Evolutionary conservation across 805 yeast species (phyloP).

Genomic region (Yamadazyma tumulicola): DNA sequence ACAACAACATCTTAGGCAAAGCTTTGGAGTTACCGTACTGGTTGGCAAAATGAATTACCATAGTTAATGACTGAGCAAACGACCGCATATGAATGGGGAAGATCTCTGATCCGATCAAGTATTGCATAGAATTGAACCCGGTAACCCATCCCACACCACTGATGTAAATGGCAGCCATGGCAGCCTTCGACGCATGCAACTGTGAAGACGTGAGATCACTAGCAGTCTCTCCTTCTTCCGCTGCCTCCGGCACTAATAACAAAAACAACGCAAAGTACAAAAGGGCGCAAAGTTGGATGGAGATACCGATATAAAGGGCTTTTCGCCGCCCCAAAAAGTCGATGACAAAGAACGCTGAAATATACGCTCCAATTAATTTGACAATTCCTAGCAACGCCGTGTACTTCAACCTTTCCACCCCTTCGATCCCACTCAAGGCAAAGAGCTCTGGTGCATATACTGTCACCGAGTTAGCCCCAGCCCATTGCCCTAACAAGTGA

Average conservation of each 20-base stretch:
- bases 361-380: constrained; percentile 46
- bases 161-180: constrained; percentile 48
- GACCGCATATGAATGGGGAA: constrained; percentile 50
- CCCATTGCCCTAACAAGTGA: constrained; percentile 55
- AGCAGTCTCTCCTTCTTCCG: constrained; percentile 21
- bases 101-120: constrained; percentile 52
- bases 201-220: constrained; percentile 28
- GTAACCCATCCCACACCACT: constrained; percentile 57
- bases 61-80: constrained; percentile 47
- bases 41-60: constrained; percentile 55
- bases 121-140: constrained; percentile 57
- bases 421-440: constrained; percentile 43
- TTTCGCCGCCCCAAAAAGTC: constrained; percentile 52
- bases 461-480: constrained; percentile 56
- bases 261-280: constrained; percentile 48
- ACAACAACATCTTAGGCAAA: constrained; percentile 47
- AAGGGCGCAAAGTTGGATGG: constrained; percentile 39
- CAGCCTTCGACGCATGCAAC: constrained; percentile 40
- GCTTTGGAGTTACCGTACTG: constrained; percentile 59
- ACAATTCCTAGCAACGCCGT: constrained; percentile 54
- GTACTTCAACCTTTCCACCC: constrained; percentile 40
- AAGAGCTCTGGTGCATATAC: constrained; percentile 55
- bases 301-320: constrained; percentile 48
- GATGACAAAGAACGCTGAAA: constrained; percentile 51
- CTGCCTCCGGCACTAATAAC: constrained; percentile 42